Evolutionary conservation across 306 rosid species (phyloP).

Genomic region (Luffa acutangula): DNA sequence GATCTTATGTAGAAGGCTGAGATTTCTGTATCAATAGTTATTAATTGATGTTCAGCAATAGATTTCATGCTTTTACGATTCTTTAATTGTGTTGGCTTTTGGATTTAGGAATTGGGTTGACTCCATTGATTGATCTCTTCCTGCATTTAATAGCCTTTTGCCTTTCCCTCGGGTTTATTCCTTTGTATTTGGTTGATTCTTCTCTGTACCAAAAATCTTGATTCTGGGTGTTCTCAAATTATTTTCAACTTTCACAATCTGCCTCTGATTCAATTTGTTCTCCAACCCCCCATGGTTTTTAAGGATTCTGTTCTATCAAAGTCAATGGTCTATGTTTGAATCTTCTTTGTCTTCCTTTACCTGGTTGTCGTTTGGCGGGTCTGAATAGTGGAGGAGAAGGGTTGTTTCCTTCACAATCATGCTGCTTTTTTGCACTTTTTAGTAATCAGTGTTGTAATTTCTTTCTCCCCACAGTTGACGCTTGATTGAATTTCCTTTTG

Average conservation of each 20-base stretch:
- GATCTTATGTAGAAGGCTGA: background rate
- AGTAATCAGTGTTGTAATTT: slow-evolving; percentile 7
- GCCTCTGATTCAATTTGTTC: background rate
- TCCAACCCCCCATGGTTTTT: background rate
- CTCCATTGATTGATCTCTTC: background rate
- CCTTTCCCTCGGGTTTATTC: background rate
- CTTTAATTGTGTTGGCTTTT: background rate
- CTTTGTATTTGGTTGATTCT: background rate
- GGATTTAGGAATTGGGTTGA: background rate
- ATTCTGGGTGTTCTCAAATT: background rate
- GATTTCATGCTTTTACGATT: background rate
- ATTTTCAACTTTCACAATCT: background rate
- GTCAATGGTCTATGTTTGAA: background rate
- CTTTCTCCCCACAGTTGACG: slow-evolving; percentile 6
- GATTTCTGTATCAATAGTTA: background rate
- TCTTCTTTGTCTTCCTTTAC: background rate
- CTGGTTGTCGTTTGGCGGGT: background rate
- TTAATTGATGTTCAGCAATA: background rate
- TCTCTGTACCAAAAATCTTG: background rate
- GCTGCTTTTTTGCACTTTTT: background rate
- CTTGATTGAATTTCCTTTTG: slow-evolving; percentile 28
- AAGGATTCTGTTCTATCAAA: background rate
- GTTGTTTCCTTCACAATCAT: background rate
- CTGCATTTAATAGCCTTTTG: background rate
- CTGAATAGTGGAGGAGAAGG: background rate